Base-by-base conservation (phyloP, 169 alveolate species). In the Plasmodium chabaudi region DNA sequence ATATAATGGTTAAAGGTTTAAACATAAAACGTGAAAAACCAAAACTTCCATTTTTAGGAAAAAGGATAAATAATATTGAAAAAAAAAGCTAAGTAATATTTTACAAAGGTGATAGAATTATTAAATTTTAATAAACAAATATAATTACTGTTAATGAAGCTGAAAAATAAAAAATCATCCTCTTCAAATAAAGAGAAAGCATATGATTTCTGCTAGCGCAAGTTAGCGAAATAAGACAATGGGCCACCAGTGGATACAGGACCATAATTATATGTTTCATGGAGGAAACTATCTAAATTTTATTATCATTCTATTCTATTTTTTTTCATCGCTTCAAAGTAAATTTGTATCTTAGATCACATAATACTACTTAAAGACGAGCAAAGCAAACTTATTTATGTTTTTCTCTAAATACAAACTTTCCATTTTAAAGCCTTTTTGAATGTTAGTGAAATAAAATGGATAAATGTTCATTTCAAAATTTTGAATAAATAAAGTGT, bases 71-170 rank as follows among this genome's bases (percentile, higher is more conserved):
- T 19, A 44, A 47, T 67, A 51, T 13, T 23, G 51, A 49, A 46
- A 68, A 79, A 42, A 46, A 1, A 61, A 79, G 23, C 67, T 21
- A 21, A 65, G 82, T 56, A 39, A 27, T 46, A 79, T 79, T 79
- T 15, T 79, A 27, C 89, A 65, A 4, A 79, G 34, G 56, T 65
- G 34, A 57, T 79, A 27, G 59, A 79, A 25, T 69, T 79, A 39
- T 57, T 51, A 6, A 34, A 79, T 67, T 59, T 79, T 39, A 67
- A 79, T 79, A 15, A 44, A 77, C 9, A 7, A 77, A 64, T 51
- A 49, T 67, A 49, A 79, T 79, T 79, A n/a, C 84, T 17, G 72
- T 82, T 55, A 67, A 79, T 1, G 89, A 79, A 79, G 65, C 65
- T 55, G 72, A 79, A 1, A 79, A 79, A n/a, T 39, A 53, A 67